Evolutionary conservation across 805 yeast genomes (phyloP), one percentile per base, ranked within the genome.

Genomic region (Wickerhamiella allomyrinae): DNA sequence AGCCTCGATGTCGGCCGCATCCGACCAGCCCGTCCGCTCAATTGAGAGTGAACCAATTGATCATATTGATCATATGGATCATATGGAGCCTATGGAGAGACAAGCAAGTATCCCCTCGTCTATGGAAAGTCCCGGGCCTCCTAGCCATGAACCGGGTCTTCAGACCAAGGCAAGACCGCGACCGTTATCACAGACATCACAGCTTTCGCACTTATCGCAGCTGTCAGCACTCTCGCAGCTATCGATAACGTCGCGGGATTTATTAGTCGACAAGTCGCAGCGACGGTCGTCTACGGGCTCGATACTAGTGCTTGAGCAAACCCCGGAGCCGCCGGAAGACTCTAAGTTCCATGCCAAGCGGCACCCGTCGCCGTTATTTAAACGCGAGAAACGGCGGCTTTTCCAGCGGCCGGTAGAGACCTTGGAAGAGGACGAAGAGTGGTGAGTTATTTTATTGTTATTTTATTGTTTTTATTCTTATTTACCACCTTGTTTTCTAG

Each of bases 201-300:
- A 36, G 29, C 46, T 47, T 29, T 51, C 55, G 7, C 53, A 51
- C 38, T 41, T 50, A 14, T 49, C 53, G 2, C 47, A 46, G 27
- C n/a, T 47, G 4, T 36, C 39, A n/a, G 29, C 29, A 3, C n/a
- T 36, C 5, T 51, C 55, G 17, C 52, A 49, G 40, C 38, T 49
- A 7, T 50, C 54, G 7, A 49, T 45, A 24, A 45, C 50, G 2
- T 51, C 55, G 8, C 14, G 20, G 7, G 42, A 40, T 20, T 23
- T 35, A 20, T 23, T 35, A 20, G n/a, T 39, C 8, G 37, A 34
- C 11, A 20, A 34, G 9, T n/a, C 31, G 5, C 34, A 31, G n/a
- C 20, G 21, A 3, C 20, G n/a, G 20, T 19, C 34, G 34, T 15
- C 21, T 10, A 31, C 21, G 7, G 34, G 34, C 20, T 31, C 34